Evolutionary conservation across 768 basidiomycete species (phyloP), one percentile per base, ranked within the genome.

Genomic region (Leccinum longicurvipes): DNA sequence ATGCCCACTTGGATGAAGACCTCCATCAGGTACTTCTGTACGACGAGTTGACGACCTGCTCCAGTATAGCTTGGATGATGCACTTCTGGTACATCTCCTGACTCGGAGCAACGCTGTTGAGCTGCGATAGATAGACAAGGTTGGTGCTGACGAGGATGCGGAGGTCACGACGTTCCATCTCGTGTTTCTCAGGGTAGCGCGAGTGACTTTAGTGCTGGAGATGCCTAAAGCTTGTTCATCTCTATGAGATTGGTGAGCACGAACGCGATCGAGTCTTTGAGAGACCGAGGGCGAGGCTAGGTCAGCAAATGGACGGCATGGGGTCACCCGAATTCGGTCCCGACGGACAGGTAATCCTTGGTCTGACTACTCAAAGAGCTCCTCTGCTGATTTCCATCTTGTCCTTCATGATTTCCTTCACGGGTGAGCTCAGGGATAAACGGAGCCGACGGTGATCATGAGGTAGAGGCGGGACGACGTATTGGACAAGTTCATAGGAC

Each of bases 311-410:
- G 29, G 6, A 15, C 50, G 17, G 31, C 6, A 31, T 6, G 12
- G 31, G 14, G 52, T 63, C 65, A 97, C 96, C 96, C 94, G 42
- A 81, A 63, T 47, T 91, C 92, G 44, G 76, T 71, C 9, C 93
- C 93, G n/a, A 95, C 71, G 1, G 97, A 96, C n/a, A 99, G 74
- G 68, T 95, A 86, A 67, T 98, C 95, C 61, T 94, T 81, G 17
- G 97, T 98, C 76, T 98, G 96, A 14, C 97, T 96, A 58, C 91
- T 93, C 29, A 98, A 84, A 72, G 98, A 99, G 69, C 93, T 57
- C 97, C 97, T 19, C 94, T 80, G 32, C 93, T 93, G 97, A 98
- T 99, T 73, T 99, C 97, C 89, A 99, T 89, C 96, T 98, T 98
- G 73, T 99, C 97, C 80, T 97, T 98, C 96, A 98, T 99, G 59